Evolutionary conservation across 2,329 filamentous ascomycete species (phyloP), one percentile per base, ranked within the genome.

Genomic region (Fusarium floridanum): DNA sequence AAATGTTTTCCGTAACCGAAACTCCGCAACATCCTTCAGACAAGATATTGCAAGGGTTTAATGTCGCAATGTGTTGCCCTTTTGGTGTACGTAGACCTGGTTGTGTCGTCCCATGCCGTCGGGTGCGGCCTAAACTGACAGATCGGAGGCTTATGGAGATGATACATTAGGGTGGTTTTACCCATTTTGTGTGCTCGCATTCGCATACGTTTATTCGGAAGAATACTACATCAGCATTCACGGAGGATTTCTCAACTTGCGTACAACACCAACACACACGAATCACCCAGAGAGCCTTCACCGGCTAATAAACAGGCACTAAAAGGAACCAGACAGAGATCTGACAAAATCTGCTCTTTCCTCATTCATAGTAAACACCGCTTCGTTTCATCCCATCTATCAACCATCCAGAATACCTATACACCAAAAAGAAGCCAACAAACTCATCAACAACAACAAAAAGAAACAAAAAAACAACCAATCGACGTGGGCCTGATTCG

Each of bases 401-500:
- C 10, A 32, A 32, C 9, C 9, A 32, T 32, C 32, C 11, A 10
- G 10, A 32, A 32, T 11, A 10, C 22, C 22, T 24, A 24, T 11
- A 32, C 32, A 32, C 32, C 32, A 12, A 32, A 32, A 32, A 12
- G 32, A 34, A 11, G 10, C 4, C 32, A 34, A 32, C 32, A 4
- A 32, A 34, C 32, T 29, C 27, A 29, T 34, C 41, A 20, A 14
- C 41, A 22, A 43, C n/a, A 22, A 20, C 6, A n/a, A 11, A 41
- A 48, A 65, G 39, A 4, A 4, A 57, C 39, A 16, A 16, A 45
- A 45, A 45, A 16, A 24, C 36, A 2, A 53, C 57, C 60, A 67
- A 71, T 11, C 70, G 70, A 72, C 70, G 68, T 65, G 67, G 70
- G 68, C 68, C 68, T 71, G 27, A 27, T 27, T 27, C 27, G 27